These are phyloP conservation scores for Tricholoma bakamatsutake DNA, from an alignment of 768 basidiomycete genomes.

Conservation along the genomic window DNA sequence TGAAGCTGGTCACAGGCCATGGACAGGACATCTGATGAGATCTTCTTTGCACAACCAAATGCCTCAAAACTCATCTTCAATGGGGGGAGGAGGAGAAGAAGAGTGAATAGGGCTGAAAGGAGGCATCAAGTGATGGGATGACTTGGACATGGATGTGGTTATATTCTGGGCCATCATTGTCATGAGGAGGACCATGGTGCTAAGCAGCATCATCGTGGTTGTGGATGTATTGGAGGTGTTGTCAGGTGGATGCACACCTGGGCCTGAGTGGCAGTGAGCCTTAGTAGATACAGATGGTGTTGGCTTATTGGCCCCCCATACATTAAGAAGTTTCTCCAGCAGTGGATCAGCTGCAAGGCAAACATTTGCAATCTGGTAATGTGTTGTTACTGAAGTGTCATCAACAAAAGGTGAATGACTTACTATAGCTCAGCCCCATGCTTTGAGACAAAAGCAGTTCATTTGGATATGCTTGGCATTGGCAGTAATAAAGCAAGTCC, in stretches of 20 bases:
- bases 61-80: background rate
- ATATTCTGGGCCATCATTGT: background rate
- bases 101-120: background rate
- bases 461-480: background rate
- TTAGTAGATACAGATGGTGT: background rate
- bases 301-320: background rate
- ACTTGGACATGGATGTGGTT: background rate
- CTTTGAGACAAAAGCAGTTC: background rate
- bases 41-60: background rate
- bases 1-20: background rate
- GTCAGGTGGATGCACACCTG: too few relatives aligned
- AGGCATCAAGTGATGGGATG: background rate
- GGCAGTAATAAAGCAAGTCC: background rate
- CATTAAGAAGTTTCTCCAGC: background rate
- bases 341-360: background rate
- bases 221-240: too few relatives aligned
- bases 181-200: background rate
- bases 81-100: background rate
- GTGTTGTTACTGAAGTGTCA: background rate
- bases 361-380: background rate
- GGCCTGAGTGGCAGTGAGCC: background rate
- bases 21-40: background rate
- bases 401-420: background rate
- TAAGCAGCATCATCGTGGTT: too few relatives aligned
- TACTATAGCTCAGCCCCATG: background rate